These are phyloP conservation scores for Corylus americana DNA, from an alignment of 306 rosid genomes.

Conservation along the genomic window DNA sequence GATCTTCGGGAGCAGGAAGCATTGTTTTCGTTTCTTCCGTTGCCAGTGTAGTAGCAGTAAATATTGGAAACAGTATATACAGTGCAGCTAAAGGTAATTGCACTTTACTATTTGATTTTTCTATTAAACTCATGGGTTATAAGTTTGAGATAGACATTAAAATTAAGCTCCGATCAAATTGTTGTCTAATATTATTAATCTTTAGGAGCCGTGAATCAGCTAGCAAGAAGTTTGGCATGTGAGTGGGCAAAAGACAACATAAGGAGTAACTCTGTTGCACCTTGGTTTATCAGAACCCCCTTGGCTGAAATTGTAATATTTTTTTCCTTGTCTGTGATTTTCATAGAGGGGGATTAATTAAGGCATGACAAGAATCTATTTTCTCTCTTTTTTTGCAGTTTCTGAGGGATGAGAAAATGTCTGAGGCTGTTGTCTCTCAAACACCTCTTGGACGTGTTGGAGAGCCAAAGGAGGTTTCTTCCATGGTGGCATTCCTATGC, in stretches of 20 bases:
- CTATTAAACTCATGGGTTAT: too few species aligned
- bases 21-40: slow-evolving; percentile 33
- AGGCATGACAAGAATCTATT: too few species aligned
- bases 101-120: too few species aligned
- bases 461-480: not conserved
- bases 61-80: slow-evolving; percentile 3
- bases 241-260: slow-evolving; percentile 28
- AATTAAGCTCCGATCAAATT: not conserved
- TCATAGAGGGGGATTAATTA: too few species aligned
- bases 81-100: slow-evolving; percentile 41
- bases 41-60: not conserved
- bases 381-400: too few species aligned
- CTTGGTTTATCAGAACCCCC: slow-evolving; percentile 49
- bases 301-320: slow-evolving; percentile 15
- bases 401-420: too few species aligned
- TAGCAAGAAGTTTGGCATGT: slow-evolving; percentile 9
- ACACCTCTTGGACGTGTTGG: too few species aligned
- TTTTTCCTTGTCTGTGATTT: too few species aligned
- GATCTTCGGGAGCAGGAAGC: slow-evolving; percentile 32
- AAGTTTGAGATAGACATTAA: too few species aligned
- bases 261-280: slow-evolving; percentile 55
- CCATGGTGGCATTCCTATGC: not conserved
- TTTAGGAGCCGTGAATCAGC: slow-evolving; percentile 12
- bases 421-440: too few species aligned
- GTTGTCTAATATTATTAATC: not conserved